Evolutionary conservation across 441 rosid genomes (phyloP).

Genomic region (Populus trichocarpa): DNA sequence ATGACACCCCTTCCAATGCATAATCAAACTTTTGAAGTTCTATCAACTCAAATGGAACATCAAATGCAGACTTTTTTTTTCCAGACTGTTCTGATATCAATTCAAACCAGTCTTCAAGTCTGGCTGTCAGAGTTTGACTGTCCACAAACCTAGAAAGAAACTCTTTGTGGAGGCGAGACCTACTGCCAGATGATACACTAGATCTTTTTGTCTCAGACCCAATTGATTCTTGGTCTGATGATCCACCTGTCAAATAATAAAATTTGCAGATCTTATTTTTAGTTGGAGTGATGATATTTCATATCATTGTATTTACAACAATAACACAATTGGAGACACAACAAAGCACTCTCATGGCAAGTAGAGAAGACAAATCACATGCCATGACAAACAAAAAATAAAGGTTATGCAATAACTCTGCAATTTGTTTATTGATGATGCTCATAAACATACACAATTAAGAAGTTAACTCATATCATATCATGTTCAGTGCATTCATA

Average conservation of each 20-base stretch:
- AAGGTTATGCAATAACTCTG: not conserved
- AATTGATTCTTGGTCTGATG: slow-evolving; percentile 78
- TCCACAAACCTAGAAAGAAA: slow-evolving; percentile 58
- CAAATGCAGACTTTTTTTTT: slow-evolving; percentile 42
- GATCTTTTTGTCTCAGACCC: slow-evolving; percentile 81
- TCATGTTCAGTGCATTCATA: not conserved
- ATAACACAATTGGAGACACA: no score
- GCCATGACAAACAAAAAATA: not conserved
- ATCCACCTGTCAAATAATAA: slow-evolving; percentile 52
- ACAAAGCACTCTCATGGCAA: not conserved
- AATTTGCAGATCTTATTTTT: not conserved
- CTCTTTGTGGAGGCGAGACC: slow-evolving; percentile 67
- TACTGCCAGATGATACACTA: slow-evolving; percentile 58
- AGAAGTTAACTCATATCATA: not conserved
- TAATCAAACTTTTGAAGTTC: slow-evolving; percentile 90
- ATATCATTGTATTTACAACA: not conserved
- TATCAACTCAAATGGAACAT: slow-evolving; percentile 80
- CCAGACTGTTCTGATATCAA: slow-evolving; percentile 38
- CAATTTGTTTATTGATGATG: not conserved
- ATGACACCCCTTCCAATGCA: slow-evolving; percentile 82
- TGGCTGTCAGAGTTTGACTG: slow-evolving; percentile 43
- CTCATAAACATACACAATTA: not conserved
- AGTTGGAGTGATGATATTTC: not conserved
- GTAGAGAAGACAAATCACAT: not conserved
- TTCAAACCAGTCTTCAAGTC: slow-evolving; percentile 69